Base-by-base conservation (phyloP, 192 early-diverging fungal genomes). In the Tieghemiomyces parasiticus region DNA sequence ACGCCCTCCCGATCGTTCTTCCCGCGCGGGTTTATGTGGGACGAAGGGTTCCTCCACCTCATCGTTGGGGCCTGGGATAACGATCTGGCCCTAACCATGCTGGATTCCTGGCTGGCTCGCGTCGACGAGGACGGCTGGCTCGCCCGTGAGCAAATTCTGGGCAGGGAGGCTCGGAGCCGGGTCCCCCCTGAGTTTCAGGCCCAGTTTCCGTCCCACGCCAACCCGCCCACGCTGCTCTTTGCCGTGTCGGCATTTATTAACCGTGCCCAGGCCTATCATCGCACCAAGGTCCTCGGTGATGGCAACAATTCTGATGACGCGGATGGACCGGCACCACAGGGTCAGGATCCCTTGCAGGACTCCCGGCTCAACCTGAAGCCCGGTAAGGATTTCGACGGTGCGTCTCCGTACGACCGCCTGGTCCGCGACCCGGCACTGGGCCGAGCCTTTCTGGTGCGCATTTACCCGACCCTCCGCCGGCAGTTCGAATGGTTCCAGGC, bases 1-100 rank as follows among this genome's bases (percentile, higher is more conserved):
- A 86, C 89, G 1, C 91, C 93, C 1, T 88, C 84, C 9, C 79
- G 93, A 28, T 86, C 93, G 16, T 97, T 97, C 65, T 97, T 97
- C 66, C 91, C 93, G 46, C 77, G 93, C 32, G 93, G 93, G n/a
- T 97, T 93, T 58, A 78, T 92, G 42, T 97, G 93, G 84, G 93
- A 97, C 68, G 90, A 92, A 68, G 93, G 93, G 0, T 97, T 93
- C 67, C 90, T 92, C 61, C 81, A 90, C 61, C 70, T 87, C 2
- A 66, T 97, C 12, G 72, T 97, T 54, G 83, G 86, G 0, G 76
- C 76, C 46, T 97, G 89, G 87, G 90, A 97, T 63, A 83, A 82
- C 61, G 88, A 90, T 64, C 69, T 97, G 25, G 85, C 91, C 63
- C 60, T 92, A 33, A 88, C 92, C 24, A 77, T 93, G 24, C 76